A percentile compares a stretch with the other conserved stretches of the same genome.
These are phyloP conservation scores for Pterocarpus macrocarpus DNA, from an alignment of 306 rosid genomes.

Conservation along the genomic window DNA sequence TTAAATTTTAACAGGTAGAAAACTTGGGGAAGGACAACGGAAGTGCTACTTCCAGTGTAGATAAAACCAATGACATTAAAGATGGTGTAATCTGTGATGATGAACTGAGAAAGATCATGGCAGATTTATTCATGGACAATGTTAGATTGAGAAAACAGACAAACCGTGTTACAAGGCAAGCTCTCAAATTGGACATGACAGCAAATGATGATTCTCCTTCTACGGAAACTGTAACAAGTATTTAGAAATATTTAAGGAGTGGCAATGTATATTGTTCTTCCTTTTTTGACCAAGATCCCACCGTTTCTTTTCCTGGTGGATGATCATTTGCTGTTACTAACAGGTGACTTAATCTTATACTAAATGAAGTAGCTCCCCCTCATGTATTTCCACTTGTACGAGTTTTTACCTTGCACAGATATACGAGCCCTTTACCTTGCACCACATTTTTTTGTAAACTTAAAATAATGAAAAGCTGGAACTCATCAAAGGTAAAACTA, in stretches of 20 bases:
- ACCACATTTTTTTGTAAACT: constrained; percentile 43
- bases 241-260: constrained; percentile 52
- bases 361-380: constrained; percentile 48
- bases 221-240: constrained; percentile 53
- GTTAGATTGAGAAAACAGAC: constrained; percentile 90
- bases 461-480: constrained; percentile 48
- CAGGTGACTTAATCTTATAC: constrained; percentile 48
- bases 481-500: constrained; percentile 14
- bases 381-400: constrained; percentile 51
- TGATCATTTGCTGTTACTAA: constrained; percentile 46
- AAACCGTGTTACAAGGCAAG: constrained; percentile 55
- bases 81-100: constrained; percentile 57
- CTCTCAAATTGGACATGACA: constrained; percentile 59
- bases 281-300: constrained; percentile 44
- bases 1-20: constrained; percentile 68
- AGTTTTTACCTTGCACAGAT: constrained; percentile 38
- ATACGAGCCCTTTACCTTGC: constrained; percentile 45
- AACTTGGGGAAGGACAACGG: constrained; percentile 59
- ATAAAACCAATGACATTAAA: constrained; percentile 50
- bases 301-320: constrained; percentile 49
- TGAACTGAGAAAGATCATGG: constrained; percentile 72
- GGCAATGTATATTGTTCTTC: constrained; percentile 48
- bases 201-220: constrained; percentile 55
- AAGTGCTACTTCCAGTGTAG: constrained; percentile 51
- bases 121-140: constrained; percentile 72